Conservation (phyloP, 2,329 filamentous ascomycete species). For the Diaporthe humulicola region DNA sequence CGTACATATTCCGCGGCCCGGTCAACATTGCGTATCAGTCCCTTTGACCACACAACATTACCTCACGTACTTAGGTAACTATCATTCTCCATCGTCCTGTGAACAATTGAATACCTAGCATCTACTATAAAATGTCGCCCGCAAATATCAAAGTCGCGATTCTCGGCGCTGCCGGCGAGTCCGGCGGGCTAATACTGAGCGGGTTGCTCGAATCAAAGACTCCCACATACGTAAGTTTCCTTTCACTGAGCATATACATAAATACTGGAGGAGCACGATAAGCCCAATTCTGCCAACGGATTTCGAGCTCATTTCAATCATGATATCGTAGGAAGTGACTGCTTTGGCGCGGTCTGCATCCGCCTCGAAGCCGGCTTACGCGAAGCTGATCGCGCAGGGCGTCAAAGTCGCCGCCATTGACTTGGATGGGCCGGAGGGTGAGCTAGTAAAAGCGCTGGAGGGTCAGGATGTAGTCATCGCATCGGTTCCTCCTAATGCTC, state of each 20-base stretch:
- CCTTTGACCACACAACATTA: neutral
- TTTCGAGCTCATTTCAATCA: neutral
- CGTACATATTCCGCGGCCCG: neutral
- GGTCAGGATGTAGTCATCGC: neutral
- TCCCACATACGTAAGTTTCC: neutral
- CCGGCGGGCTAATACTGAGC: neutral
- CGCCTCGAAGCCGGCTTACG: neutral
- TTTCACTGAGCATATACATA: neutral
- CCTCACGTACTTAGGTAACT: no score
- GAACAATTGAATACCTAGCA: neutral
- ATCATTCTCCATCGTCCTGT: no score
- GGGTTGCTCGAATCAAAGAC: neutral
- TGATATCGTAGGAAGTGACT: neutral
- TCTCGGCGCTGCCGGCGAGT: neutral
- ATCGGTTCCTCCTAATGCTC: neutral
- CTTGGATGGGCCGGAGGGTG: neutral
- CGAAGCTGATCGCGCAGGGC: neutral
- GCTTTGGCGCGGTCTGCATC: neutral
- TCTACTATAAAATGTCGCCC: neutral
- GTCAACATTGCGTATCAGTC: neutral
- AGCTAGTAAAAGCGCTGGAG: neutral
- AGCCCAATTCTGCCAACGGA: neutral
- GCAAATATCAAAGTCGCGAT: neutral
- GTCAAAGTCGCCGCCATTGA: slow-evolving; percentile 43
- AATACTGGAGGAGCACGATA: no score